Evolutionary conservation across 495 filamentous ascomycete genomes (phyloP).

Genomic region (Letharia lupina): DNA sequence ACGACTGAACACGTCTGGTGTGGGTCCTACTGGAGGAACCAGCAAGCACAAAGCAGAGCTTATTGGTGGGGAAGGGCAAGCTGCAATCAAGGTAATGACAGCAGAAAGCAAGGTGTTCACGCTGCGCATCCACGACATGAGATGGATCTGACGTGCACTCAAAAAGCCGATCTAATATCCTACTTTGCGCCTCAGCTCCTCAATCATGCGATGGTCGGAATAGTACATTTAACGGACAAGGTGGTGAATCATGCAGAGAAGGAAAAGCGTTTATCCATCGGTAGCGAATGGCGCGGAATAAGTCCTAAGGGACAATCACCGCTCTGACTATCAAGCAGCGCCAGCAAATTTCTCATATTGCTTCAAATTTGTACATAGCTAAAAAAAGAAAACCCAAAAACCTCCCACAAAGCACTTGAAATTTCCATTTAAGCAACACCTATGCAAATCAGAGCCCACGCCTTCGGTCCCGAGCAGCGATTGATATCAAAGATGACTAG

Average conservation of each 20-base stretch:
- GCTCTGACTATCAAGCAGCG: no score
- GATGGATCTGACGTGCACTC: neutral
- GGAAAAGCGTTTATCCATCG: neutral
- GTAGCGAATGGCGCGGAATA: neutral
- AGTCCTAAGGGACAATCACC: neutral
- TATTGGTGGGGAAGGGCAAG: neutral
- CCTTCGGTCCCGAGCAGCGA: no score
- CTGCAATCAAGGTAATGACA: neutral
- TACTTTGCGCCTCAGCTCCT: neutral
- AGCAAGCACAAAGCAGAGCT: neutral
- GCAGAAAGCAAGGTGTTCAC: neutral
- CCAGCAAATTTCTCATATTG: no score
- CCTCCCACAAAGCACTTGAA: no score
- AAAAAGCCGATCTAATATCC: neutral
- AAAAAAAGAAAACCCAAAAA: no score
- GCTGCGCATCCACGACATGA: neutral
- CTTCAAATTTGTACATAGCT: no score
- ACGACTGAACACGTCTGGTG: neutral
- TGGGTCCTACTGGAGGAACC: neutral
- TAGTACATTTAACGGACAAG: neutral
- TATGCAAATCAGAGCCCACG: no score
- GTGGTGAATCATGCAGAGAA: neutral
- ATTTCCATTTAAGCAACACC: no score
- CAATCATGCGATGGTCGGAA: neutral
- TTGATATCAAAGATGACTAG: neutral